Percentiles rank a stretch among this genome's conserved stretches.
phyloP scores from a whole-genome alignment of 768 basidiomycete species.

The Macrocybe gigantea region DNA sequence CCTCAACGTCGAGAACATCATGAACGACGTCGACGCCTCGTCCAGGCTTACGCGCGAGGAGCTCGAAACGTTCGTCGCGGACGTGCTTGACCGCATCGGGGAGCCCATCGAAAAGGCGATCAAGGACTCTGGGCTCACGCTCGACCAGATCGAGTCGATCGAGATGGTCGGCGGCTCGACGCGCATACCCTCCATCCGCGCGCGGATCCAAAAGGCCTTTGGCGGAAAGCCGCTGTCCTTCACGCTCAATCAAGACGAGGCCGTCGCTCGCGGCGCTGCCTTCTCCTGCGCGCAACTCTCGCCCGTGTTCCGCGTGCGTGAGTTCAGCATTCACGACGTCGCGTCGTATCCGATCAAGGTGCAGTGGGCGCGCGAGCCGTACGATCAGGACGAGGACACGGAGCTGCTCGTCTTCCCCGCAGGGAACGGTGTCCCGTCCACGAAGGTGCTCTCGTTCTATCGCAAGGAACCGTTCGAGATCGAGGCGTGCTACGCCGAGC shows the following conservation, averaged over 20 bases:
- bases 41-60: conserved; percentile 80
- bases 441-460: conserved; percentile 94
- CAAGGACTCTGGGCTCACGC: conserved; percentile 68
- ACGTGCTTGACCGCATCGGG: conserved; percentile 72
- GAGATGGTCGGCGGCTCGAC: conserved; percentile 94
- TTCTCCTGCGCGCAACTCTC: conserved; percentile 97
- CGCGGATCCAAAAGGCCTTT: conserved; percentile 80
- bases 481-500: conserved; percentile 80
- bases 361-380: conserved; percentile 70
- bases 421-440: conserved; percentile 84
- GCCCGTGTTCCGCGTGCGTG: conserved; percentile 95
- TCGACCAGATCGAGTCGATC: conserved; percentile 84
- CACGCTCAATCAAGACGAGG: conserved; percentile 98
- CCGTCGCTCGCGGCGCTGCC: conserved; percentile 91
- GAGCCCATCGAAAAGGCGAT: conserved; percentile 76
- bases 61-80: conserved; percentile 72
- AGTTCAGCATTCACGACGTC: conserved; percentile 87
- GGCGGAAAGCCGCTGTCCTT: conserved; percentile 77
- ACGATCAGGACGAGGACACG: conserved; percentile 84
- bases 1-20: conserved; percentile 91
- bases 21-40: conserved; percentile 92
- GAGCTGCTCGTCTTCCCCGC: conserved; percentile 88
- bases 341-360: conserved; percentile 87
- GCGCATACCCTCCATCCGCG: conserved; percentile 88
- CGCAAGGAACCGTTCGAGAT: conserved; percentile 85